Base-by-base conservation (phyloP, 371 early-diverging fungal genomes). In the Circinella minor region DNA sequence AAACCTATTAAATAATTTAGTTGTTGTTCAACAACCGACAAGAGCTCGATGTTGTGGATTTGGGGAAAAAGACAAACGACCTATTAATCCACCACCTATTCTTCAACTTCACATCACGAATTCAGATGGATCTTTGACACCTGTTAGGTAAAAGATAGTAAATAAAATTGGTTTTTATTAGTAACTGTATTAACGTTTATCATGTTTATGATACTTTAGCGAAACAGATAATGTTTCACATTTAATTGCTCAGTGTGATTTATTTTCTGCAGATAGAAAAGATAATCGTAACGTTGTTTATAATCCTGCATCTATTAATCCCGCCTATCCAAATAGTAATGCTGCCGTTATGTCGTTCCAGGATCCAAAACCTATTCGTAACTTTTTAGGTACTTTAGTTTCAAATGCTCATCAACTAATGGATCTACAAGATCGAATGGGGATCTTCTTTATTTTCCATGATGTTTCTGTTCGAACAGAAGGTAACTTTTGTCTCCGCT, bases 11-110 rank as follows among this genome's bases (percentile, higher is more conserved):
- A 43, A 43, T 27, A 27, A 27, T 27, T 43, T 68, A 74, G 77
- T 68, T 36, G 83, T 90, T 69, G 80, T 88, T 18, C 91, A 92
- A 73, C 83, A 90, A 61, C 92, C 92, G 17, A 69, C 85, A 20
- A 70, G 90, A 37, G 91, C 90, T 51, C 80, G 91, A 36, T 86
- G 89, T 82, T 90, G 90, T 68, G 92, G 92, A 10, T 89, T 89
- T 71, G 90, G 90, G 47, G 91, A 90, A 49, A 91, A 90, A 72
- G 92, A 91, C 77, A 80, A 91, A 37, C 78, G 92, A 49, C 88
- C 89, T 15, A 79, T 91, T 37, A 91, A 91, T 72, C 92, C 91
- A 20, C 92, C 91, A 9, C 90, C 91, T 4, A 84, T 90, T 18
- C 77, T 89, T 9, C 82, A 84, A 65, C 77, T 91, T 10, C 63